Evolutionary conservation across 148 eudicot genomes (phyloP).

Genomic region (Talinum fruticosum): DNA sequence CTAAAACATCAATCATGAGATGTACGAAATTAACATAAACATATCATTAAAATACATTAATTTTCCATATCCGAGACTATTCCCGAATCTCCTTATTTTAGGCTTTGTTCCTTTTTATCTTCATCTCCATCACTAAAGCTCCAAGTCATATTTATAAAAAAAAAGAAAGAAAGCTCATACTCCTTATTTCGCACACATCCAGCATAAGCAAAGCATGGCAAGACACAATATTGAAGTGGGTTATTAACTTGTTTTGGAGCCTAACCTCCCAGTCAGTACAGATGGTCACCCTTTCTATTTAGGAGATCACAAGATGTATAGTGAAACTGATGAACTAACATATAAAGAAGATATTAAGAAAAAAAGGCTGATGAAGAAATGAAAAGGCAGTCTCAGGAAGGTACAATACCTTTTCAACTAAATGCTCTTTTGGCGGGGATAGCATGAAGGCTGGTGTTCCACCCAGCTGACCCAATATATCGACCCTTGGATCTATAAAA

Average conservation of each 20-base stretch:
- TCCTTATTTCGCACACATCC: background rate
- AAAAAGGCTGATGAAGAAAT: background rate
- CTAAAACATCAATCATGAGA: no score
- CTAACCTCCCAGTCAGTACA: background rate
- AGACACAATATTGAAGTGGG: background rate
- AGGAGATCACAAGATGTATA: background rate
- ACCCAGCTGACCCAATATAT: conserved; percentile 32
- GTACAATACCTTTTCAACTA: conserved; percentile 74
- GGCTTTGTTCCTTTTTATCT: no score
- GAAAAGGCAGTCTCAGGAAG: background rate
- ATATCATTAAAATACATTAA: no score
- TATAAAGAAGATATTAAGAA: background rate
- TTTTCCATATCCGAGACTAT: no score
- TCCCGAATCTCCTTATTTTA: no score
- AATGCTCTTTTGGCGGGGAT: conserved; percentile 60
- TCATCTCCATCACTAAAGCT: no score
- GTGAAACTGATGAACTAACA: background rate
- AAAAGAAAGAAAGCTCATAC: background rate
- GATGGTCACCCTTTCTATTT: no score
- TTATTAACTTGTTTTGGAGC: background rate
- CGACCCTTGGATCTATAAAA: conserved; percentile 43
- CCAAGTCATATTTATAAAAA: background rate
- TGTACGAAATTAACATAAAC: no score
- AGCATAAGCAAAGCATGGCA: background rate
- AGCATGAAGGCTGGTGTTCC: conserved; percentile 34